A percentile compares a stretch with the other conserved stretches of the same genome.
phyloP scores from a whole-genome alignment of 2,329 filamentous ascomycete genomes.

The Trichophyton verrucosum region DNA sequence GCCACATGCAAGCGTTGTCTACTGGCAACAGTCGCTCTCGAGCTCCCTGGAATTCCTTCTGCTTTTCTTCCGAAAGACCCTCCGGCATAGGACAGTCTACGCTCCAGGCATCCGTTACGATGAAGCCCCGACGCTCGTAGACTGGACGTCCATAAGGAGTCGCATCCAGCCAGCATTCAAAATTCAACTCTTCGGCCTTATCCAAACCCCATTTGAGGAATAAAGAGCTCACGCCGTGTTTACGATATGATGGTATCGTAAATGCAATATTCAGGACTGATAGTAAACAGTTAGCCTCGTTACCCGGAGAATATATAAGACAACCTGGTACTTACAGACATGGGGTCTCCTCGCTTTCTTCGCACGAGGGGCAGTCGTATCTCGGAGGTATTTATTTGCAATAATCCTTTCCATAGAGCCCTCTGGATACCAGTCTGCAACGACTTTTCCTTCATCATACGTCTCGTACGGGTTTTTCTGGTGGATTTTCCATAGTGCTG shows the following conservation, averaged over 20 bases:
- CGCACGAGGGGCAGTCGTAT: conserved; percentile 12
- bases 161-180: conserved; percentile 20
- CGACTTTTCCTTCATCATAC: not conserved
- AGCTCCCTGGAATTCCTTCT: conserved; percentile 5
- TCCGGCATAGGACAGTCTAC: conserved; percentile 8
- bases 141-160: conserved; percentile 10
- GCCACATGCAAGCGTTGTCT: conserved; percentile 9
- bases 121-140: conserved; percentile 13
- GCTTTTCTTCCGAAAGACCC: conserved; percentile 7
- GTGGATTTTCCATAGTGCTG: conserved; percentile 21
- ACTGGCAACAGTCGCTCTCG: conserved; percentile 6
- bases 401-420: conserved; percentile 14
- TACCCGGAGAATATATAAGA: not conserved
- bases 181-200: conserved; percentile 18
- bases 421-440: conserved; percentile 24
- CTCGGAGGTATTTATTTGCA: conserved; percentile 14
- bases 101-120: conserved; percentile 5
- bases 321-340: conserved; percentile 12
- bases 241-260: conserved; percentile 18
- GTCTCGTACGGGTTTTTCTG: conserved; percentile 20
- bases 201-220: conserved; percentile 19
- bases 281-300: not conserved
- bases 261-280: conserved; percentile 18
- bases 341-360: conserved; percentile 16
- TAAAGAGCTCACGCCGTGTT: conserved; percentile 16